Base-by-base conservation (phyloP, 73 alveolate genomes). In the Stentor roeselii region DNA sequence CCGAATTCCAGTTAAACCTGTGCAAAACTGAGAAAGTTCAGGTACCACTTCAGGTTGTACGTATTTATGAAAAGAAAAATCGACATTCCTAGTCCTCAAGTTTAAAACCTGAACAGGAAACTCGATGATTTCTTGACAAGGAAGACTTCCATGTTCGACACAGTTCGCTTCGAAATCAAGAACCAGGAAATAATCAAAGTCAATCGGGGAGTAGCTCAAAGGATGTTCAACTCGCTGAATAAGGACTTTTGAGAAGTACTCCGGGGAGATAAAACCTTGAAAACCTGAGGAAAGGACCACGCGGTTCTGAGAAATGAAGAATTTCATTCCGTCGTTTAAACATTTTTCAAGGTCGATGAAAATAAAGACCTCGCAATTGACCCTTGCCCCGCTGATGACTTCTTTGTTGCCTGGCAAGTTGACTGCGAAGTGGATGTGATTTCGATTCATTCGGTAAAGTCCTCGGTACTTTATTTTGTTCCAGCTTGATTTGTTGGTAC, bases 311-410 rank as follows among this genome's bases (percentile, higher is more conserved):
- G 98, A 93, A 11, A 89, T 84, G 60, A 40, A 93, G 92, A 95
- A 92, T 42, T 83, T 88, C 36, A 95, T 85, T 39, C 95, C 99
- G 59, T 88, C 93, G 0, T 40, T 41, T 42, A 93, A 84, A 35
- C 96, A 96, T 85, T 58, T 88, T 15, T 67, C 88, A 78, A 94
- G 39, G 75, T 94, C 93, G 3, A 94, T 88, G 41, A 92, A 93
- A 74, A 94, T 84, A 30, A 86, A 42, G 0, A 93, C 87, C 38
- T 90, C 90, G 42, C 95, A 87, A 21, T 88, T 42, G 3, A 84
- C 74, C 67, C 98, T 77, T 95, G 93, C 93, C 38, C 98, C 98
- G 60, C 96, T 88, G n/a, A 94, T 93, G 6, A 94, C 98, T 42
- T 86, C 91, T 6, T 93, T 83, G 35, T 91, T 87, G 3, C 92